Base-by-base conservation (phyloP, 2,329 filamentous ascomycete genomes). In the Phialemonium atrogriseum region DNA sequence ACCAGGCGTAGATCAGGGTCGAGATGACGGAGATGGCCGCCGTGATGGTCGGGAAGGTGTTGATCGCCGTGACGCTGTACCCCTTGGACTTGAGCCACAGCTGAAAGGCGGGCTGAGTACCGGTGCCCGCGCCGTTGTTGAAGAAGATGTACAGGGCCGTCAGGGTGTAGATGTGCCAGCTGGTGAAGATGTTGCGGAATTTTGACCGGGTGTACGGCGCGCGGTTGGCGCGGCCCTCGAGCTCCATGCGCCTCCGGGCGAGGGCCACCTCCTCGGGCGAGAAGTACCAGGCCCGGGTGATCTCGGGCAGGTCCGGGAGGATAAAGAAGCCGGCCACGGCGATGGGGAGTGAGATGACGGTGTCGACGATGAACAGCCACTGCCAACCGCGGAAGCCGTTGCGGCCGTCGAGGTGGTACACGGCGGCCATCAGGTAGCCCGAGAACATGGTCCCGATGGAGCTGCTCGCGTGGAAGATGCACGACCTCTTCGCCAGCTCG, bases 1-100 rank as follows among this genome's bases (percentile, higher is more conserved):
- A 67, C 77, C 77, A 82, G 1, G 76, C 79, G 39, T 80, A 81
- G 4, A 68, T 55, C 2, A 81, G 57, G 0, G 77, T 81, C 2
- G 67, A 68, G 10, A 79, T 47, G 0, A 81, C 64, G 1, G 60
- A 56, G 3, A 76, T 64, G 0, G 64, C 67, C 1, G 68, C 62
- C 1, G 66, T 67, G 23, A 77, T 71, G 8, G 79, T 80, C 2
- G 79, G 72, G 33, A 71, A 73, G 0, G 64, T 56, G 42, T 77
- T 65, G 36, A 67, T 48, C 48, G 63, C 45, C 1, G 43, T 38
- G n/a, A 68, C 44, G 15, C 46, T 49, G 43, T 67, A 65, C 2
- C 60, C 60, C 30, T 60, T 41, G 1, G 45, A 42, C 44, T 68
- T 67, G 13, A 68, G 51, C 64, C 64, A 68, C 1, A 68, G 45